These are phyloP conservation scores for Diospyros kaki DNA, from an alignment of 148 eudicot genomes.

Conservation along the genomic window DNA sequence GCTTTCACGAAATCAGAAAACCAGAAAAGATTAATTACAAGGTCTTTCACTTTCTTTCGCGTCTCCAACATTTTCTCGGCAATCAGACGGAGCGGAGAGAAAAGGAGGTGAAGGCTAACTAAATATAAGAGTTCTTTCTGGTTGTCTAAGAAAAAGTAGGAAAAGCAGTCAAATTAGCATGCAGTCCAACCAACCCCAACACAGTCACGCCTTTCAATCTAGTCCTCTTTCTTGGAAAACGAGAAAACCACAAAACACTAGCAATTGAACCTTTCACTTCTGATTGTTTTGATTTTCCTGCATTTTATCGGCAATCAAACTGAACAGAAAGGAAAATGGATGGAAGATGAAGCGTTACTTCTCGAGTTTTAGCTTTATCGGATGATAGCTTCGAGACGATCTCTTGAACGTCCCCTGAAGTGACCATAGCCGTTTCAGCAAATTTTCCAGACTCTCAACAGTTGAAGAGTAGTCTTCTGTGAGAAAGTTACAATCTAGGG, in stretches of 20 bases:
- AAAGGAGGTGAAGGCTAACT: too few species aligned
- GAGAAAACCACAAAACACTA: background rate
- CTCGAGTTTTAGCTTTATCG: conserved; percentile 70
- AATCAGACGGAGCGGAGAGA: too few species aligned
- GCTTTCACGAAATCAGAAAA: background rate
- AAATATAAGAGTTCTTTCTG: too few species aligned
- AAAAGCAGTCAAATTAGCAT: too few species aligned
- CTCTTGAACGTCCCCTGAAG: conserved; percentile 71
- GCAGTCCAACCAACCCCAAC: too few species aligned
- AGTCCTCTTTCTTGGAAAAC: background rate
- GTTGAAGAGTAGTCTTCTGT: background rate
- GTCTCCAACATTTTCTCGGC: too few species aligned
- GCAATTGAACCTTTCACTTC: background rate
- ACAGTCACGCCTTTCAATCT: too few species aligned
- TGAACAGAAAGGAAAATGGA: background rate
- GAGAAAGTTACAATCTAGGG: background rate
- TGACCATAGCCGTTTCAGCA: conserved; percentile 37
- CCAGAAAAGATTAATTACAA: background rate
- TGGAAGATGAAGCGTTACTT: conserved; percentile 35
- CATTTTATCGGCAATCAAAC: conserved; percentile 7
- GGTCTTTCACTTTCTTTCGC: background rate
- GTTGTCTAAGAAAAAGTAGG: too few species aligned
- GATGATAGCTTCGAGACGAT: conserved; percentile 67
- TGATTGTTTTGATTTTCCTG: background rate
- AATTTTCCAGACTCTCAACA: background rate